A percentile compares a stretch with the other conserved stretches of the same genome.
These are phyloP conservation scores for Cyberlindnera xishuangbannaensis DNA, from an alignment of 805 yeast species.

Conservation along the genomic window DNA sequence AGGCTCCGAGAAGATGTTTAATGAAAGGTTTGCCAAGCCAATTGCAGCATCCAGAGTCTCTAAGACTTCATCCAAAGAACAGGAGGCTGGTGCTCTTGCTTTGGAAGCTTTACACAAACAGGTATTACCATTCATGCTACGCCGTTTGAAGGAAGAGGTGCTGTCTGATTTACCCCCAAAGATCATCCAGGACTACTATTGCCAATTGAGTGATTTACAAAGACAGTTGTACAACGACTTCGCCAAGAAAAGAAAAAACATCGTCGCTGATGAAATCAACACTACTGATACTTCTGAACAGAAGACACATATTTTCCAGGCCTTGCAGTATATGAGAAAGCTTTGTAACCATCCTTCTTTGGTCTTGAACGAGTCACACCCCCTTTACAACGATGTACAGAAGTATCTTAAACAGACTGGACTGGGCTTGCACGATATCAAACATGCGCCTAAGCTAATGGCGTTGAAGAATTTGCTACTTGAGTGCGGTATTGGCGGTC, in stretches of 20 bases:
- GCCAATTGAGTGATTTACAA: conserved; percentile 90
- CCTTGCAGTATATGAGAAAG: conserved; percentile 94
- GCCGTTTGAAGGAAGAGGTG: conserved; percentile 95
- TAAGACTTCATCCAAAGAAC: conserved; percentile 86
- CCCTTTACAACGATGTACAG: conserved; percentile 67
- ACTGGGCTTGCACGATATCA: conserved; percentile 60
- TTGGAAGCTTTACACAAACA: conserved; percentile 95
- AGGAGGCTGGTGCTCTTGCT: conserved; percentile 95
- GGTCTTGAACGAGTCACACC: conserved; percentile 78
- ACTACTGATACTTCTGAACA: conserved; percentile 42
- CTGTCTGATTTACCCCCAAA: conserved; percentile 95
- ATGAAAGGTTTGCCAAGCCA: conserved; percentile 95
- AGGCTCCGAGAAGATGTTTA: conserved; percentile 91
- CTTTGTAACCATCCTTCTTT: conserved; percentile 95
- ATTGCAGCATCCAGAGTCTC: conserved; percentile 89
- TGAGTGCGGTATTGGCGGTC: conserved; percentile 81
- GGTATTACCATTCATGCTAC: conserved; percentile 90
- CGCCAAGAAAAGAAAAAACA: conserved; percentile 73
- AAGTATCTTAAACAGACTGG: conserved; percentile 53
- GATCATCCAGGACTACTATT: conserved; percentile 95
- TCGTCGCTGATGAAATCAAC: conserved; percentile 60
- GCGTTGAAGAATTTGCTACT: conserved; percentile 74
- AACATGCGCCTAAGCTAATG: conserved; percentile 83
- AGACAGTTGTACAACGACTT: conserved; percentile 84
- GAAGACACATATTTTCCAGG: conserved; percentile 94